These are phyloP conservation scores for Cytospora leucostoma DNA, from an alignment of 2,329 filamentous ascomycete genomes.

Conservation along the genomic window DNA sequence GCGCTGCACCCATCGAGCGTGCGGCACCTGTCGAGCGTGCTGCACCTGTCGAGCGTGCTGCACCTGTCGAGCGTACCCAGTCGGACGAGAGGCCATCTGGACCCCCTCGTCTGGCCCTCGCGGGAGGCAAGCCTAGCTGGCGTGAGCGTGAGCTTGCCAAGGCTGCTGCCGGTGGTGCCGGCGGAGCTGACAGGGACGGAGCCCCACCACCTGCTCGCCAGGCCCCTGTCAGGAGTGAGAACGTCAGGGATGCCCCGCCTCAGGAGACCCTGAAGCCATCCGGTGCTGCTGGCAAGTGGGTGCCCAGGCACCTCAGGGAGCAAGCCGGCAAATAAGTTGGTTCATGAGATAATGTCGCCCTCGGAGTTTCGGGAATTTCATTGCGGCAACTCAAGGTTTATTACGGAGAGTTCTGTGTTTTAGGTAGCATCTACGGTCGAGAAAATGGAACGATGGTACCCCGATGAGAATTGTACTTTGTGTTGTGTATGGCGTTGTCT, in stretches of 20 bases:
- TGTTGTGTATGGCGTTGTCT: constrained; percentile 25
- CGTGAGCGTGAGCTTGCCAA: constrained; percentile 61
- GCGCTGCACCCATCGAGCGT: constrained; percentile 31
- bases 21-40: constrained; percentile 35
- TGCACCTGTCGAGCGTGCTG: constrained; percentile 25
- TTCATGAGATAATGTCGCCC: constrained; percentile 17
- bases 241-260: constrained; percentile 42
- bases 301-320: constrained; percentile 47
- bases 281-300: constrained; percentile 60
- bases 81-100: constrained; percentile 48
- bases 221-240: constrained; percentile 46
- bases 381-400: constrained; percentile 15
- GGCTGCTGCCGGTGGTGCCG: constrained; percentile 29
- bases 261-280: constrained; percentile 54
- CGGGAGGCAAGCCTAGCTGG: constrained; percentile 56
- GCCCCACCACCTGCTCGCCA: constrained; percentile 40
- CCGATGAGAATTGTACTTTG: constrained; percentile 8
- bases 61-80: constrained; percentile 41
- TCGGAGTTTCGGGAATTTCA: constrained; percentile 15
- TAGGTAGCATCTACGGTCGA: constrained; percentile 21
- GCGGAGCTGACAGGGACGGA: constrained; percentile 30
- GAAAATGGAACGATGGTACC: constrained; percentile 24
- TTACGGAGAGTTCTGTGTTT: constrained; percentile 20
- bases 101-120: constrained; percentile 58
- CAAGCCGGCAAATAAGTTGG: constrained; percentile 22